Evolutionary conservation across 768 basidiomycete species (phyloP).

Genomic region (Lactarius evosmus): DNA sequence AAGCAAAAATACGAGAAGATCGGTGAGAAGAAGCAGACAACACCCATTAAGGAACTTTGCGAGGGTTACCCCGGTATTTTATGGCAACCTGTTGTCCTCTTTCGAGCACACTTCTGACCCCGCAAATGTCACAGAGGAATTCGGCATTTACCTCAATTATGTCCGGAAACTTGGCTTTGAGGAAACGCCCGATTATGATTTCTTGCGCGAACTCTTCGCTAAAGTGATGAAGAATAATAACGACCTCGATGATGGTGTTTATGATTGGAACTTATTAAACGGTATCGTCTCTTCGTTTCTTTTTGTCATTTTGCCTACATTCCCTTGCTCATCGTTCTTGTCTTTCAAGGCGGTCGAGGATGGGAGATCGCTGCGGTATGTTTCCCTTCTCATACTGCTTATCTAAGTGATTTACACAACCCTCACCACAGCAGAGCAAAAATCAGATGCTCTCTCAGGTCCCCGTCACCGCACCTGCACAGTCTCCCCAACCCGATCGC

Average conservation of each 20-base stretch:
- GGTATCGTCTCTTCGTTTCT: conserved; percentile 41
- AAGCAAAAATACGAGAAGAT: conserved; percentile 99
- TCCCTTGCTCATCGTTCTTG: conserved; percentile 2
- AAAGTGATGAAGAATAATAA: conserved; percentile 91
- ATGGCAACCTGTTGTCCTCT: conserved; percentile 8
- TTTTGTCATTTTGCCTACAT: conserved; percentile 3
- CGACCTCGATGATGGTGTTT: conserved; percentile 89
- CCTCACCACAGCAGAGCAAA: conserved; percentile 45
- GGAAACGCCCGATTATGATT: conserved; percentile 98
- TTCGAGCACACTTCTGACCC: not conserved
- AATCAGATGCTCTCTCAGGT: conserved; percentile 64
- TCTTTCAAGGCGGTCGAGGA: conserved; percentile 72
- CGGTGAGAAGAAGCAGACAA: conserved; percentile 99
- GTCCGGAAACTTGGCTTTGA: conserved; percentile 99
- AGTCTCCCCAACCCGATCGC: conserved; percentile 46
- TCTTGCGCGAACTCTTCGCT: conserved; percentile 89
- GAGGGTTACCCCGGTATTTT: conserved; percentile 88
- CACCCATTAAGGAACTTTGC: conserved; percentile 93
- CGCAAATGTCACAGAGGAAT: conserved; percentile 73
- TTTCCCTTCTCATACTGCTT: conserved; percentile 20
- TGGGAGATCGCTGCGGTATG: conserved; percentile 84
- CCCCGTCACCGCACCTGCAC: conserved; percentile 50
- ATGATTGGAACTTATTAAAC: conserved; percentile 95
- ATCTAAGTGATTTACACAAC: not conserved
- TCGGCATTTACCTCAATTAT: conserved; percentile 97